These are phyloP conservation scores for Misopates orontium DNA, from an alignment of 257 asterid genomes.

Conservation along the genomic window DNA sequence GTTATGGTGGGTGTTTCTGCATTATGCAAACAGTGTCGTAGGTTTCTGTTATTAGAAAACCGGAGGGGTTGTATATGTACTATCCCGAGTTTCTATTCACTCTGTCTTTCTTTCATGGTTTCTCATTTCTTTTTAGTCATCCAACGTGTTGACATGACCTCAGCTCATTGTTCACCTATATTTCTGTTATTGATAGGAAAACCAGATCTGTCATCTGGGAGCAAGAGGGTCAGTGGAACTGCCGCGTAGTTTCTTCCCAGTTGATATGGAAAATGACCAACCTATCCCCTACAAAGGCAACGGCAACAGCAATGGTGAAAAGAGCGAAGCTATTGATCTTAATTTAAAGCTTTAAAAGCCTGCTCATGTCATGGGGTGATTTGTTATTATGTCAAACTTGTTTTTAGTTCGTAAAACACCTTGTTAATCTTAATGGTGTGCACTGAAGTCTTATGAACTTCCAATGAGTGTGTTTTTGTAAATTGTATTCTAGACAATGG, in stretches of 20 bases:
- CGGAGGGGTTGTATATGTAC: no score
- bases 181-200: slow-evolving; percentile 39
- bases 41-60: no score
- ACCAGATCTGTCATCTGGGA: slow-evolving; percentile 28
- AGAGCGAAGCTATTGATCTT: slow-evolving; percentile 65
- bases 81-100: no score
- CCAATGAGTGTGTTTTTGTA: no score
- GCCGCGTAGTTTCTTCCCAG: slow-evolving; percentile 61
- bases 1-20: no score
- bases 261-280: slow-evolving; percentile 33
- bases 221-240: slow-evolving; percentile 37
- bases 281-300: slow-evolving; percentile 27
- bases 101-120: background rate
- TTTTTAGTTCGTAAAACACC: background rate
- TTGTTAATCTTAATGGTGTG: slow-evolving; percentile 11
- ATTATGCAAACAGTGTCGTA: no score
- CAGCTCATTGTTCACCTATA: background rate
- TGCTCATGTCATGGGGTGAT: background rate
- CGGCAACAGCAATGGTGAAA: slow-evolving; percentile 35
- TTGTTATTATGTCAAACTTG: slow-evolving; percentile 22
- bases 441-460: no score
- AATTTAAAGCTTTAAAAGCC: slow-evolving; percentile 58
- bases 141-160: background rate
- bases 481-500: background rate
- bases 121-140: background rate